A percentile compares a stretch with the other conserved stretches of the same genome.
Conservation (phyloP, 495 filamentous ascomycete species). For the Xylaria bambusicola region DNA sequence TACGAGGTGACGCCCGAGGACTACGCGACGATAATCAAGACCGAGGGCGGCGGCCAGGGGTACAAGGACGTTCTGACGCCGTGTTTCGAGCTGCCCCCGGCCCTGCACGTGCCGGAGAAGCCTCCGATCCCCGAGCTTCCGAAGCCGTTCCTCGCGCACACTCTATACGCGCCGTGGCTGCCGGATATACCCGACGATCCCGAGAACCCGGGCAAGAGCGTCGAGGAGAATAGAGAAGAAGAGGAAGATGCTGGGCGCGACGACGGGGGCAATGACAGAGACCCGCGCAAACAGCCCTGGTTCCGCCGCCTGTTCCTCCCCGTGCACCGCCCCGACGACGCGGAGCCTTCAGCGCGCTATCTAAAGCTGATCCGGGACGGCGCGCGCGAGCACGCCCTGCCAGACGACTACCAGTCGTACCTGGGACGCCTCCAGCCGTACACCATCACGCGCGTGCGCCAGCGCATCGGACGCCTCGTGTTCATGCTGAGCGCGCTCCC, state of each 20-base stretch:
- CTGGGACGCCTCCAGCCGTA: constrained; percentile 68
- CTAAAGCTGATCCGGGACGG: constrained; percentile 74
- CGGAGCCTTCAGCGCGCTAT: constrained; percentile 83
- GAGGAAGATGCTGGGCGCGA: constrained; percentile 12
- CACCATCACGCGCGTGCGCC: constrained; percentile 62
- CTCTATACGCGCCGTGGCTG: constrained; percentile 45
- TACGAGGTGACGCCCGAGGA: constrained; percentile 86
- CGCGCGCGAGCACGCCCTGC: constrained; percentile 74
- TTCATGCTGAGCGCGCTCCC: constrained; percentile 66
- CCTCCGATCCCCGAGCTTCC: constrained; percentile 41
- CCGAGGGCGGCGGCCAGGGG: constrained; percentile 79
- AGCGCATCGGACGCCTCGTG: constrained; percentile 63
- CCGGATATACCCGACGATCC: constrained; percentile 24
- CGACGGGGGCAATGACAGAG: constrained; percentile 23
- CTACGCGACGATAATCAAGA: constrained; percentile 83
- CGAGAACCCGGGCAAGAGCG: no score
- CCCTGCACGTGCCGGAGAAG: constrained; percentile 43
- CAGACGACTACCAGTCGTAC: constrained; percentile 70
- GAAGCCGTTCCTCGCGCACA: constrained; percentile 48
- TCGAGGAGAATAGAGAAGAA: no score
- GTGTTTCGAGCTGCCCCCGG: constrained; percentile 66
- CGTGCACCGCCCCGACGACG: constrained; percentile 57
- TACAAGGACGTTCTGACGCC: constrained; percentile 83
- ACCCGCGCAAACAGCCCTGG: constrained; percentile 26
- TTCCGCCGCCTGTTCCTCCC: constrained; percentile 39